Evolutionary conservation across 164 flowering plant species (phyloP).

Genomic region (Vitis rupestris): DNA sequence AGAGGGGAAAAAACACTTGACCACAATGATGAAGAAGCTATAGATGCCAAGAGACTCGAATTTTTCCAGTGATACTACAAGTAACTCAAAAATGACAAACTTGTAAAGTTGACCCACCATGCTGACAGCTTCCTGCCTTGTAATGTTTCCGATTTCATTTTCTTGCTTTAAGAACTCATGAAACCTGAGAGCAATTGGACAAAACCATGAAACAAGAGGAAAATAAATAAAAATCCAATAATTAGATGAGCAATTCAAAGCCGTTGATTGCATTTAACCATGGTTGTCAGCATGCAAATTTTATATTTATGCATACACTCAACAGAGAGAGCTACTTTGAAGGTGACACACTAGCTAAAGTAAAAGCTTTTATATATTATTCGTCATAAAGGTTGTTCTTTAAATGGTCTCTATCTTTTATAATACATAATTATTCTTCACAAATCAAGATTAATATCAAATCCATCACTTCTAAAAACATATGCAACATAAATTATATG

Average conservation of each 20-base stretch:
- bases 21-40: background rate
- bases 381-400: too few relatives aligned
- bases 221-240: background rate
- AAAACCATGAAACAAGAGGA: background rate
- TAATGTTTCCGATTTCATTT: slow-evolving; percentile 96
- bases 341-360: too few relatives aligned
- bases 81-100: slow-evolving; percentile 2
- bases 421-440: too few relatives aligned
- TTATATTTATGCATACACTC: too few relatives aligned
- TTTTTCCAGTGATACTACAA: background rate
- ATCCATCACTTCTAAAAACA: too few relatives aligned
- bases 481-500: too few relatives aligned
- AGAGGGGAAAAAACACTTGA: background rate
- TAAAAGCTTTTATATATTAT: too few relatives aligned
- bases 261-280: too few relatives aligned
- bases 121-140: slow-evolving; percentile 99
- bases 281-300: too few relatives aligned
- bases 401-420: too few relatives aligned
- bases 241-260: background rate
- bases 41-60: background rate
- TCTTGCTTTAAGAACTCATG: slow-evolving; percentile 92
- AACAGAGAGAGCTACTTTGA: too few relatives aligned
- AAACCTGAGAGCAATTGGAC: slow-evolving; percentile 54
- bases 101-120: slow-evolving; percentile 57
- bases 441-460: too few relatives aligned